These are phyloP conservation scores for Salisapilia sapeloensis DNA, from an alignment of 352 stramenopile species.

Conservation along the genomic window DNA sequence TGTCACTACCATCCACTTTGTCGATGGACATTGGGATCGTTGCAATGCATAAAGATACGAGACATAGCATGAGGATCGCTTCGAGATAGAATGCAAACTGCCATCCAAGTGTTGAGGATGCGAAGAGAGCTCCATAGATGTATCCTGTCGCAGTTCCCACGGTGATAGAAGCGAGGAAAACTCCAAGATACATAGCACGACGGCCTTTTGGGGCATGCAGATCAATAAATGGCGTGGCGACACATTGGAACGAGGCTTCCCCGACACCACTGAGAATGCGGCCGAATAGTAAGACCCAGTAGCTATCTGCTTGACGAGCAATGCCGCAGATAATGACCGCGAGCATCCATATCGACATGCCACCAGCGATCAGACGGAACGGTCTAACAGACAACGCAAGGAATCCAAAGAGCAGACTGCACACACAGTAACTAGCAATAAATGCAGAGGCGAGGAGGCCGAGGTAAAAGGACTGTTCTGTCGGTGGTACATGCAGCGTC, in stretches of 20 bases:
- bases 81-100: slow-evolving; percentile 77
- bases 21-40: slow-evolving; percentile 42
- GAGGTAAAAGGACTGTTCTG: slow-evolving; percentile 65
- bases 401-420: slow-evolving; percentile 84
- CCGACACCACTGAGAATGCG: slow-evolving; percentile 79
- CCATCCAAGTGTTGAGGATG: slow-evolving; percentile 49
- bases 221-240: slow-evolving; percentile 88
- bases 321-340: slow-evolving; percentile 79
- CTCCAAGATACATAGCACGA: slow-evolving; percentile 78
- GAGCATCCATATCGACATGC: slow-evolving; percentile 82
- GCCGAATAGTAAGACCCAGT: slow-evolving; percentile 78
- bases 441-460: slow-evolving; percentile 86
- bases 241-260: slow-evolving; percentile 87
- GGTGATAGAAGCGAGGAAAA: slow-evolving; percentile 88
- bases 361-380: slow-evolving; percentile 82
- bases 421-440: slow-evolving; percentile 87
- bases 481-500: slow-evolving; percentile 39
- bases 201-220: slow-evolving; percentile 48
- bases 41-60: slow-evolving; percentile 49
- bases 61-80: slow-evolving; percentile 58
- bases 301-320: slow-evolving; percentile 61
- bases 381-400: slow-evolving; percentile 74
- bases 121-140: slow-evolving; percentile 70
- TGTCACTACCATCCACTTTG: slow-evolving; percentile 11
- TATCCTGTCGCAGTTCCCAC: slow-evolving; percentile 84